phyloP scores from a whole-genome alignment of 2,329 filamentous ascomycete species.

The Macrophomina tecta region DNA sequence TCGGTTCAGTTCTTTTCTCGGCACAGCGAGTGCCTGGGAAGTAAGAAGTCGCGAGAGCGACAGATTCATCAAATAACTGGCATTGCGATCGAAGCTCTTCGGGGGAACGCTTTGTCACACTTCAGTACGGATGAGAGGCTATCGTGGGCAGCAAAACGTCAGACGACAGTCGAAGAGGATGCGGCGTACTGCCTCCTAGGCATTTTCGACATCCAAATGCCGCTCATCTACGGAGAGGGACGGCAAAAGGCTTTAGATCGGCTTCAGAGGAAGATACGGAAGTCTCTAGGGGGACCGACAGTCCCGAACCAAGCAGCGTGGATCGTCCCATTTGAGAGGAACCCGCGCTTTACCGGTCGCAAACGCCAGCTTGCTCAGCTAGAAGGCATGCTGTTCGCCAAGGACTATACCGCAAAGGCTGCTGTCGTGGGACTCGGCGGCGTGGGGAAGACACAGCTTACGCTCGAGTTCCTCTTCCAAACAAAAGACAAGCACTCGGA shows the following conservation, averaged over 20 bases:
- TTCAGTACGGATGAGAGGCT: constrained; percentile 24
- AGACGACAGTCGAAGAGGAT: constrained; percentile 20
- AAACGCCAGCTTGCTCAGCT: too few species aligned
- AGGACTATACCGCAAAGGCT: too few species aligned
- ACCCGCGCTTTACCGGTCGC: too few species aligned
- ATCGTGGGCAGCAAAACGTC: constrained; percentile 24
- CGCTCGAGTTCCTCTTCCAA: too few species aligned
- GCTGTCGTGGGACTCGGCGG: too few species aligned
- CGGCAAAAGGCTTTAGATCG: constrained; percentile 27
- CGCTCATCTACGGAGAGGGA: constrained; percentile 29
- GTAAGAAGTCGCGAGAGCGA: background rate
- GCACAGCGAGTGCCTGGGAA: constrained; percentile 12
- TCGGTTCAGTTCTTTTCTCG: too few species aligned
- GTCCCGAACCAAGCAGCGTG: too few species aligned
- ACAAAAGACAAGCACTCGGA: too few species aligned
- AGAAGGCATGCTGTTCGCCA: too few species aligned
- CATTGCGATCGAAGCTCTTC: background rate
- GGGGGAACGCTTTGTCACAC: background rate
- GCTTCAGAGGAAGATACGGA: constrained; percentile 27
- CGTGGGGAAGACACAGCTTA: too few species aligned
- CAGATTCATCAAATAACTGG: background rate
- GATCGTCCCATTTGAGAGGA: too few species aligned
- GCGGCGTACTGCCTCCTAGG: constrained; percentile 27
- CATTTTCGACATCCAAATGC: constrained; percentile 28
- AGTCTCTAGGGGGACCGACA: too few species aligned